A percentile compares a stretch with the other conserved stretches of the same genome.
These are phyloP conservation scores for Aspergillus floridensis DNA, from an alignment of 2,329 filamentous ascomycete species.

Conservation along the genomic window DNA sequence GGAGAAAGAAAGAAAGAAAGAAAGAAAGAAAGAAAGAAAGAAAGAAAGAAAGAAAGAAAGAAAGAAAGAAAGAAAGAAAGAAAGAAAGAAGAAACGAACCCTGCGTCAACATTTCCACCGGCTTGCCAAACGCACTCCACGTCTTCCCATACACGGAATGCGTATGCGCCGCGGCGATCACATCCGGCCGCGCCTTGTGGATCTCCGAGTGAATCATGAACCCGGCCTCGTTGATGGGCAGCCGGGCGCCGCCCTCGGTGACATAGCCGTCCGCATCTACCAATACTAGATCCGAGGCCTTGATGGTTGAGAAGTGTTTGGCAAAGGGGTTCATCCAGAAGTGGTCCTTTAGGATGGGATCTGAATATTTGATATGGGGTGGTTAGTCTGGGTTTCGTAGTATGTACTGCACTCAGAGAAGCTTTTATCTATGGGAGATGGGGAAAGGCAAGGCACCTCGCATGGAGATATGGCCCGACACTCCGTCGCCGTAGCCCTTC, in stretches of 20 bases:
- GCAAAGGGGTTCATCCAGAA: slow-evolving; percentile 43
- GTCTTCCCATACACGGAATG: slow-evolving; percentile 60
- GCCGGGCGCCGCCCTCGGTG: slow-evolving; percentile 40
- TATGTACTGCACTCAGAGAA: no score
- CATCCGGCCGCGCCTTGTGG: slow-evolving; percentile 58
- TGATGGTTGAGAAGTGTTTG: slow-evolving; percentile 43
- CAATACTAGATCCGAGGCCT: slow-evolving; percentile 42
- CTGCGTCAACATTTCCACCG: slow-evolving; percentile 59
- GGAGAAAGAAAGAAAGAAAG: neutral
- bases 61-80: neutral
- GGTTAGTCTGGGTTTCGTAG: no score
- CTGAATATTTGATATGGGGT: slow-evolving; percentile 15
- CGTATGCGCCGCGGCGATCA: slow-evolving; percentile 58
- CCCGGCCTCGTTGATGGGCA: slow-evolving; percentile 46
- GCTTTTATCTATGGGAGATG: no score
- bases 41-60: neutral
- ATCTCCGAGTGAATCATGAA: slow-evolving; percentile 62
- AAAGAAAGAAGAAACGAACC: slow-evolving; percentile 39
- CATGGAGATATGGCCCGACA: slow-evolving; percentile 45
- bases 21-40: neutral
- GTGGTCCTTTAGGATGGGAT: slow-evolving; percentile 38
- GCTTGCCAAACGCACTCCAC: slow-evolving; percentile 61
- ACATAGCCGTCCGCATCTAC: slow-evolving; percentile 42
- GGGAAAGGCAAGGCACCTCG: slow-evolving; percentile 24
- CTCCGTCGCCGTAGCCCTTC: slow-evolving; percentile 40